Evolutionary conservation across 345 rosid species (phyloP).

Genomic region (Pseudoturritis turrita): DNA sequence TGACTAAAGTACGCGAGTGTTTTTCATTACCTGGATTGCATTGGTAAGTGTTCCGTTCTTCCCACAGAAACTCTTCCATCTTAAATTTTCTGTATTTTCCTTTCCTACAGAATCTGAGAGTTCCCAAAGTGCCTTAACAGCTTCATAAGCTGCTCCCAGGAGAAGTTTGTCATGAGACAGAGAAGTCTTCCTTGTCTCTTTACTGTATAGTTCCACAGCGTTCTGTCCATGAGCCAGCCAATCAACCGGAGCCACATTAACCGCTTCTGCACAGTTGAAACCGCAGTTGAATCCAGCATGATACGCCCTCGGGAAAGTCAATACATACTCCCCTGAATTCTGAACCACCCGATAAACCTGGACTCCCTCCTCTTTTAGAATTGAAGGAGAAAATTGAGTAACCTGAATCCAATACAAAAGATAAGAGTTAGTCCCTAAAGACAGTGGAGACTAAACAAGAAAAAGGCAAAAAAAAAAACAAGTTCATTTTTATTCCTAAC

Average conservation of each 20-base stretch:
- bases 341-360: slow-evolving; percentile 77
- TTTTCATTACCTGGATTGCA: slow-evolving; percentile 59
- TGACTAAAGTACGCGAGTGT: background rate
- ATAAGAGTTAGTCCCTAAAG: background rate
- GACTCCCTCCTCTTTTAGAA: slow-evolving; percentile 76
- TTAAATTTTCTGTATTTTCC: slow-evolving; percentile 47
- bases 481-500: slow-evolving; percentile 34
- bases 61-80: slow-evolving; percentile 80
- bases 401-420: slow-evolving; percentile 46
- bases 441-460: background rate
- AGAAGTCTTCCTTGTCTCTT: slow-evolving; percentile 78
- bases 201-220: slow-evolving; percentile 84
- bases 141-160: slow-evolving; percentile 61
- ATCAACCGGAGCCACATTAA: slow-evolving; percentile 97
- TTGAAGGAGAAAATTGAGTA: slow-evolving; percentile 90
- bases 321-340: slow-evolving; percentile 79
- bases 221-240: slow-evolving; percentile 91
- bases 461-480: background rate
- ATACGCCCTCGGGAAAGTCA: slow-evolving; percentile 96
- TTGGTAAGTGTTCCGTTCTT: slow-evolving; percentile 72
- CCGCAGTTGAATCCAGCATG: slow-evolving; percentile 99
- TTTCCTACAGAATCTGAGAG: slow-evolving; percentile 37
- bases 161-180: slow-evolving; percentile 91
- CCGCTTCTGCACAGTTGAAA: slow-evolving; percentile 99
- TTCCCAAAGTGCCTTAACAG: slow-evolving; percentile 64